Evolutionary conservation across 2,329 filamentous ascomycete species (phyloP), one percentile per base, ranked within the genome.

Genomic region (Colletotrichum somersetense): DNA sequence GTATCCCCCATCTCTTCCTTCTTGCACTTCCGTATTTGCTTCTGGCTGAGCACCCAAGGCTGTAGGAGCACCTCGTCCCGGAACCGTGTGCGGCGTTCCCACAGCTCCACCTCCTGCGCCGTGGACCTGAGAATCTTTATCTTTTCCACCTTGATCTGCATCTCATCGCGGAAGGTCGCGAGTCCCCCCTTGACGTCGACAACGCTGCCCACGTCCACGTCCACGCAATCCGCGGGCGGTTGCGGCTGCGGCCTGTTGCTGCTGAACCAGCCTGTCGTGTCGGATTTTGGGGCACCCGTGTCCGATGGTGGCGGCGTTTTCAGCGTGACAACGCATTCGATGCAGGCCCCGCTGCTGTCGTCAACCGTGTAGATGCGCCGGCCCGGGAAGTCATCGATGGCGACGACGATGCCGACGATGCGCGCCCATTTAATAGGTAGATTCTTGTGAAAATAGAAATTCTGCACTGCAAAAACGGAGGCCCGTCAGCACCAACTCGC

Each of bases 391-490:
- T 89, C 85, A 74, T 89, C 86, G 46, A 90, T 81, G 16, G 88
- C 89, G 67, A 95, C 90, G 30, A 96, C 86, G 11, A 94, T 81
- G 40, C 93, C 93, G 10, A 90, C 87, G 42, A 95, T 80, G 73
- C 91, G 90, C 65, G 93, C 88, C 89, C 91, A 95, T 86, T 90
- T 89, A 76, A 96, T 89, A 0, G 93, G 93, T 75, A 95, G 90
- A 79, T 95, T 95, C 62, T 86, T 81, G 82, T 91, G 86, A 80
- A 95, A 94, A 78, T 86, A 91, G 44, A 91, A 83, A 74, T 87
- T 83, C 76, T 89, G 87, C 61, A 85, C 85, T 63, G 40, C 3
- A 46, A 12, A 1, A 26, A 20, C 42, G 7, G 35, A 63, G 18
- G 42, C 55, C 16, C 10, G n/a, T 62, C 8, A 58, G 66, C 52